A percentile compares a stretch with the other conserved stretches of the same genome.
Evolutionary conservation across 148 eudicot genomes (phyloP).

Genomic region (Limonium bicolor): DNA sequence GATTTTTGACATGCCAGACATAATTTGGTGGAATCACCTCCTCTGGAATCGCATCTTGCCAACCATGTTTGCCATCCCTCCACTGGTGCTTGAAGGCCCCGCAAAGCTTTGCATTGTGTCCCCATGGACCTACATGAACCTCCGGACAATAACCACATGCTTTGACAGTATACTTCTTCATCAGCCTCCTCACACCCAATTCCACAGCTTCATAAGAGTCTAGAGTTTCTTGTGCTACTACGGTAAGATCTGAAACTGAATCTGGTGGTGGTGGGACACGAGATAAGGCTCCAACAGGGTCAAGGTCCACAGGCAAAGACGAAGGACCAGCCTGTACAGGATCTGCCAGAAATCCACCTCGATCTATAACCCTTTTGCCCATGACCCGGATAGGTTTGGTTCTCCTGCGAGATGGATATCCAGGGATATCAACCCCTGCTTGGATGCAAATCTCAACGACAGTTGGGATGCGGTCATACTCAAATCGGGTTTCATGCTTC

Average conservation of each 20-base stretch:
- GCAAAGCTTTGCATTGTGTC: slow-evolving; percentile 94
- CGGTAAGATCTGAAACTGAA: slow-evolving; percentile 25
- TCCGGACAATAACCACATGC: slow-evolving; percentile 98
- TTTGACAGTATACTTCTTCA: slow-evolving; percentile 69
- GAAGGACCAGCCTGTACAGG: slow-evolving; percentile 20
- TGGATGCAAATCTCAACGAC: slow-evolving; percentile 93
- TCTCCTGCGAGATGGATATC: slow-evolving; percentile 76
- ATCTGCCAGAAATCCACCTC: slow-evolving; percentile 40
- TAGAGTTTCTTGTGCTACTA: slow-evolving; percentile 52
- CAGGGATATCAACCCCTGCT: slow-evolving; percentile 84
- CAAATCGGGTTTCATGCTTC: slow-evolving; percentile 76
- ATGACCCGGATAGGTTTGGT: slow-evolving; percentile 59
- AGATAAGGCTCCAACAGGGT: slow-evolving; percentile 49
- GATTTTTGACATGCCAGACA: slow-evolving; percentile 86
- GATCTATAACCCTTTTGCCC: slow-evolving; percentile 72
- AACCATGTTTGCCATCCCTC: slow-evolving; percentile 99
- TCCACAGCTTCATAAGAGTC: slow-evolving; percentile 49
- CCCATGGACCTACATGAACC: slow-evolving; percentile 98
- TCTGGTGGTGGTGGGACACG: slow-evolving; percentile 49
- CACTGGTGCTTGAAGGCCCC: slow-evolving; percentile 98
- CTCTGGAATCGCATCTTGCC: slow-evolving; percentile 83
- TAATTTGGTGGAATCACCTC: slow-evolving; percentile 91
- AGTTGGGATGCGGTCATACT: slow-evolving; percentile 89
- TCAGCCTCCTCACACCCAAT: slow-evolving; percentile 59
- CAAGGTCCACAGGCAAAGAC: slow-evolving; percentile 40